Evolutionary conservation across 257 asterid genomes (phyloP).

Genomic region (Solanum tarapatanum): DNA sequence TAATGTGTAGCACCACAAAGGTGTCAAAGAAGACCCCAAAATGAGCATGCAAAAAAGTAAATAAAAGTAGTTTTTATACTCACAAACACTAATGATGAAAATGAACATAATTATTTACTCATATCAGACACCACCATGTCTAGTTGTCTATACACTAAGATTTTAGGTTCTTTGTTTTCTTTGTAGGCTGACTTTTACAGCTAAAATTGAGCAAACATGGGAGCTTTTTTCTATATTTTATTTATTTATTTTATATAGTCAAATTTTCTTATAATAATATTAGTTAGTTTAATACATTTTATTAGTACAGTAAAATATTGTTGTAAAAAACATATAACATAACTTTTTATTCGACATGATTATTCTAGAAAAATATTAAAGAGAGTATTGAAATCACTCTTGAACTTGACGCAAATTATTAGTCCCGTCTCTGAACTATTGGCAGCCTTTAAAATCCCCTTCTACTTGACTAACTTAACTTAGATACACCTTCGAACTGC

Average conservation of each 20-base stretch:
- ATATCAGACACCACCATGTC: background rate
- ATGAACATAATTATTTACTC: background rate
- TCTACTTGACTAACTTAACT: too few species aligned
- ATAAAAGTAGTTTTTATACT: background rate
- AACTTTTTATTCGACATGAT: background rate
- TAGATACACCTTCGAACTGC: too few species aligned
- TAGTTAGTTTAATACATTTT: background rate
- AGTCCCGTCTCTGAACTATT: too few species aligned
- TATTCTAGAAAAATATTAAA: background rate
- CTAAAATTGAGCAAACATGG: conserved; percentile 9
- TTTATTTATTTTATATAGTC: background rate
- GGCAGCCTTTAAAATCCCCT: too few species aligned
- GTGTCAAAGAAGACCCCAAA: conserved; percentile 9
- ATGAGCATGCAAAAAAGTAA: conserved; percentile 6
- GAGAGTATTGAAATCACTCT: too few species aligned
- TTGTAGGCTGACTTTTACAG: conserved; percentile 2
- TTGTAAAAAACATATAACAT: background rate
- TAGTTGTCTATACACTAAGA: background rate
- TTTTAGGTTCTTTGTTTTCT: background rate
- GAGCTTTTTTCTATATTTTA: background rate
- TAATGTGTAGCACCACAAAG: conserved; percentile 5
- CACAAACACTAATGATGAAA: conserved; percentile 1
- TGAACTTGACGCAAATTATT: too few species aligned
- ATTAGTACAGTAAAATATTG: background rate
- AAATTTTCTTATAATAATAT: background rate